Conservation (phyloP, 202 grass and related monocot species). For the Musa balbisiana region DNA sequence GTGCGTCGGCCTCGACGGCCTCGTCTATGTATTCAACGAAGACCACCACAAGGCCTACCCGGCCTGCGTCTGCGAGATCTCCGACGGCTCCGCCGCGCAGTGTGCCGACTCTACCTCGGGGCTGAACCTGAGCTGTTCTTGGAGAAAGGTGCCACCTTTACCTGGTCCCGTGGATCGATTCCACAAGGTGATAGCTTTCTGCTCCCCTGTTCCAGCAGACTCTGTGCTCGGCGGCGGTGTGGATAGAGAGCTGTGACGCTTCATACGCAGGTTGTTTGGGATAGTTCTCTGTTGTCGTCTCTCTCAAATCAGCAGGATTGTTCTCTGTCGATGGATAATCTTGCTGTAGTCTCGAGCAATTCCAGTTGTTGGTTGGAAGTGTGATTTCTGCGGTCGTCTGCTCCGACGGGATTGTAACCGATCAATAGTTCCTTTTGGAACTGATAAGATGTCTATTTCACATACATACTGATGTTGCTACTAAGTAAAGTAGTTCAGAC, state of each 20-base stretch:
- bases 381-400: too few relatives aligned
- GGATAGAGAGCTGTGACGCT: background rate
- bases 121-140: conserved; percentile 23
- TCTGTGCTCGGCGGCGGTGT: conserved; percentile 9
- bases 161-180: conserved; percentile 28
- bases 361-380: too few relatives aligned
- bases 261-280: too few relatives aligned
- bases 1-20: conserved; percentile 38
- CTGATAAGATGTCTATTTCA: too few relatives aligned
- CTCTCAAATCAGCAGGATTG: too few relatives aligned
- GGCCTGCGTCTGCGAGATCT: conserved; percentile 40
- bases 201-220: conserved; percentile 30
- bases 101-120: background rate
- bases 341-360: too few relatives aligned
- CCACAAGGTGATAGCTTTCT: conserved; percentile 43
- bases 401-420: too few relatives aligned
- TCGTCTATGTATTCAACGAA: conserved; percentile 45
- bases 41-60: conserved; percentile 42
- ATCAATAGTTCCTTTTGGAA: too few relatives aligned
- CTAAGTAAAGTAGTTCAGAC: too few relatives aligned
- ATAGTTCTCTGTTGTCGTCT: too few relatives aligned
- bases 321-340: too few relatives aligned
- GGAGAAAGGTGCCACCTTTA: conserved; percentile 33
- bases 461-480: too few relatives aligned
- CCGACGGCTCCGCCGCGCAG: background rate